These are phyloP conservation scores for Thinopyrum elongatum DNA, from an alignment of 176 grass and related monocot genomes.

Conservation along the genomic window DNA sequence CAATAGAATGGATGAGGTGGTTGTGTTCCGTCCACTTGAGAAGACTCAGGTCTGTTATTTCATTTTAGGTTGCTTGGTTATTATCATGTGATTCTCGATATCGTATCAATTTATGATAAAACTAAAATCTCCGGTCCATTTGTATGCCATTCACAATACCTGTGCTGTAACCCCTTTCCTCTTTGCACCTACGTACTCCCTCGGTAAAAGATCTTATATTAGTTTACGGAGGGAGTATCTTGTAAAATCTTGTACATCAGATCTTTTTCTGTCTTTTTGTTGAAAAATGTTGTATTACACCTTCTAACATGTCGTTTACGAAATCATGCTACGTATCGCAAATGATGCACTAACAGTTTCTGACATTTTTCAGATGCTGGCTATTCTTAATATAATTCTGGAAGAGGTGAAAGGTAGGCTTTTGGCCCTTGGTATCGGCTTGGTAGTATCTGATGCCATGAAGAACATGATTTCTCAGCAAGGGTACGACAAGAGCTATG, in stretches of 20 bases:
- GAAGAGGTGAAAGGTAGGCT: slow-evolving; percentile 77
- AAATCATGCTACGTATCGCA: neutral
- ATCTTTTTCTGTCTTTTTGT: neutral
- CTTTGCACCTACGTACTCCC: neutral
- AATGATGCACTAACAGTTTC: slow-evolving; percentile 1
- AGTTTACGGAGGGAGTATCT: neutral
- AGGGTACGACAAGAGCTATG: slow-evolving; percentile 83
- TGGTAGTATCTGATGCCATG: slow-evolving; percentile 71
- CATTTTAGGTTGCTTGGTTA: neutral
- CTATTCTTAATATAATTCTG: slow-evolving; percentile 84
- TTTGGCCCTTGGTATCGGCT: slow-evolving; percentile 51
- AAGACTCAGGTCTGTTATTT: slow-evolving; percentile 66
- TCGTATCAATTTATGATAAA: neutral
- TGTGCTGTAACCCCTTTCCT: neutral
- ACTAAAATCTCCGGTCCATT: neutral
- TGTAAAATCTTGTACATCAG: neutral
- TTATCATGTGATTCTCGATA: neutral
- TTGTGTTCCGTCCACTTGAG: slow-evolving; percentile 89
- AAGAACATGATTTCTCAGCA: slow-evolving; percentile 60
- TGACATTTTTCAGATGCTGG: slow-evolving; percentile 59
- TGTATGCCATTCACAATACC: neutral
- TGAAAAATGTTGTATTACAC: neutral
- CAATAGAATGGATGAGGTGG: slow-evolving; percentile 95
- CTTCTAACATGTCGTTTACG: neutral
- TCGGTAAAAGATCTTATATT: too few relatives aligned